These are phyloP conservation scores for Mayamaea pseudoterrestris DNA, from an alignment of 108 stramenopile genomes.

Conservation along the genomic window DNA sequence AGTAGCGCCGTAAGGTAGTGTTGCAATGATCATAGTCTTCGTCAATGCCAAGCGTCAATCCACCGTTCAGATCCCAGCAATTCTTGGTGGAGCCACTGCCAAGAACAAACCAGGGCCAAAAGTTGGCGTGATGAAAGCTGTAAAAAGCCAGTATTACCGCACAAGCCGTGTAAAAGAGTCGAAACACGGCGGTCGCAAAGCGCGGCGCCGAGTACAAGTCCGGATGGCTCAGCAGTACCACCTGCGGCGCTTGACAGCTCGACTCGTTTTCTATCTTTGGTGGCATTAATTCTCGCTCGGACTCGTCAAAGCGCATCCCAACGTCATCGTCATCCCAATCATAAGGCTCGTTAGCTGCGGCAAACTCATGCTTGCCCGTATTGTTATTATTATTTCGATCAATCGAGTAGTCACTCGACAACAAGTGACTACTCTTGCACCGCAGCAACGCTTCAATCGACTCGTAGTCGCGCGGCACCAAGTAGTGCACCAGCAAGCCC, in stretches of 20 bases:
- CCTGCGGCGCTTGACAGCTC: background rate
- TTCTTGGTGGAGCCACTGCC: constrained; percentile 39
- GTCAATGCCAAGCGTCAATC: constrained; percentile 26
- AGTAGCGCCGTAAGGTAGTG: constrained; percentile 43
- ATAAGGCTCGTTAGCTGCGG: background rate
- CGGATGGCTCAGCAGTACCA: background rate
- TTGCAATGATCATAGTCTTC: constrained; percentile 58
- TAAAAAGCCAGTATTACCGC: constrained; percentile 35
- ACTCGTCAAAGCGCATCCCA: constrained; percentile 1
- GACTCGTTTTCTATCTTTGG: background rate
- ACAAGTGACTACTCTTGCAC: constrained; percentile 63
- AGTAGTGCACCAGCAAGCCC: constrained; percentile 40
- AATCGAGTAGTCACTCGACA: constrained; percentile 37
- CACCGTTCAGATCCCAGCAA: constrained; percentile 71
- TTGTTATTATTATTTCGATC: background rate
- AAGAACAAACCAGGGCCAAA: constrained; percentile 68
- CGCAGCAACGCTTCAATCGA: constrained; percentile 47
- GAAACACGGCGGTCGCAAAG: constrained; percentile 71
- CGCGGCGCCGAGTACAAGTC: constrained; percentile 61
- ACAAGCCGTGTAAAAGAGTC: constrained; percentile 31
- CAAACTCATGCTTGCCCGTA: background rate
- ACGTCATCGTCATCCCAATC: background rate
- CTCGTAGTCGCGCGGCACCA: constrained; percentile 45
- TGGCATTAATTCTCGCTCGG: background rate
- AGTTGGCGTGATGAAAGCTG: constrained; percentile 42